These are phyloP conservation scores for Dothistroma septosporum DNA, from an alignment of 2,329 filamentous ascomycete genomes.

Conservation along the genomic window DNA sequence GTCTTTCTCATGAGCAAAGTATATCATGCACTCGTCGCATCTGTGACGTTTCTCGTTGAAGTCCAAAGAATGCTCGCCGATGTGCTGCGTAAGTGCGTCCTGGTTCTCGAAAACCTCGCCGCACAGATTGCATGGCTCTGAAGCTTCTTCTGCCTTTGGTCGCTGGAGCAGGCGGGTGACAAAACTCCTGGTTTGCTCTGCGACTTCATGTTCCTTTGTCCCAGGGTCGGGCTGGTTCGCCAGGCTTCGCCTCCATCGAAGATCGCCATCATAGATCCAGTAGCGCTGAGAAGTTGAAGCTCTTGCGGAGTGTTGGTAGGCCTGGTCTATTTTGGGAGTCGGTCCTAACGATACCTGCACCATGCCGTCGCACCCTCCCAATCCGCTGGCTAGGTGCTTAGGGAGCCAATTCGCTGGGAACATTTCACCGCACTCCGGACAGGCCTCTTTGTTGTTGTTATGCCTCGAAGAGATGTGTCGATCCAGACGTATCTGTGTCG, in stretches of 20 bases:
- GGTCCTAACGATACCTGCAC: constrained; percentile 11
- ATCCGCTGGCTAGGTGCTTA: constrained; percentile 21
- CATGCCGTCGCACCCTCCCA: constrained; percentile 23
- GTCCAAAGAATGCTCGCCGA: constrained; percentile 23
- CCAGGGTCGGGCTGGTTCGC: constrained; percentile 4
- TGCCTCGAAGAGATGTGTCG: constrained; percentile 16
- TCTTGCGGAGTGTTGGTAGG: constrained; percentile 1
- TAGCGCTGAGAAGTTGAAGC: constrained; percentile 19
- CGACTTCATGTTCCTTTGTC: constrained; percentile 6
- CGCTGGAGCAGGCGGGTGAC: constrained; percentile 17
- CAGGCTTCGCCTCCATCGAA: constrained; percentile 11
- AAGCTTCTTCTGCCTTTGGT: constrained; percentile 10
- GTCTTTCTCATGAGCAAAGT: constrained; percentile 24
- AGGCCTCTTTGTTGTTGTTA: constrained; percentile 18
- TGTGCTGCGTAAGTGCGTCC: constrained; percentile 18
- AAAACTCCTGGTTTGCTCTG: constrained; percentile 18
- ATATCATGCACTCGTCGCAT: constrained; percentile 25
- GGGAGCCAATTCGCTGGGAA: constrained; percentile 17
- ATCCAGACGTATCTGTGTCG: constrained; percentile 8
- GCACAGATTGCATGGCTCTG: constrained; percentile 22
- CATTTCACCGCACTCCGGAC: constrained; percentile 22
- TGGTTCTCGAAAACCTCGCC: constrained; percentile 16
- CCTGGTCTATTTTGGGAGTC: constrained; percentile 14
- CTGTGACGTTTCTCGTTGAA: constrained; percentile 24
- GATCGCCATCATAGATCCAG: constrained; percentile 24